phyloP scores from a whole-genome alignment of 495 filamentous ascomycete genomes.

The Copromyces sp. region DNA sequence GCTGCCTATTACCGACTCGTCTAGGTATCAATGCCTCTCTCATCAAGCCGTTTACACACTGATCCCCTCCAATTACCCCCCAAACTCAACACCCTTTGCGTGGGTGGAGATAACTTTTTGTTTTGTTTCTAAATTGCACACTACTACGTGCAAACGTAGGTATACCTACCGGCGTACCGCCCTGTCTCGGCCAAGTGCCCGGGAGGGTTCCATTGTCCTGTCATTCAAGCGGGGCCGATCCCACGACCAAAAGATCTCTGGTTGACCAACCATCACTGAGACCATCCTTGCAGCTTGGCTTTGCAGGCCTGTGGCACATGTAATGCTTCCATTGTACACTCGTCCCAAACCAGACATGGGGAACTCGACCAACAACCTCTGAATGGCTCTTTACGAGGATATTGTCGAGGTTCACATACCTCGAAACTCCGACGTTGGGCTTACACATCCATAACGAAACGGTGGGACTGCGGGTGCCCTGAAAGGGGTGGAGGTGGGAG shows the following conservation, averaged over 20 bases:
- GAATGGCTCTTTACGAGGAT: background rate
- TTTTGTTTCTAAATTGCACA: background rate
- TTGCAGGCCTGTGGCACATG: background rate
- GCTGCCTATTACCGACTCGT: background rate
- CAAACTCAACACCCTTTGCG: background rate
- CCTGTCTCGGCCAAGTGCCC: slow-evolving; percentile 8
- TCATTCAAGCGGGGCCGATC: slow-evolving; percentile 6
- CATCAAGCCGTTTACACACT: background rate
- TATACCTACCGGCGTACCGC: slow-evolving; percentile 6
- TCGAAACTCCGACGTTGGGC: background rate
- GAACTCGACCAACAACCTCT: background rate
- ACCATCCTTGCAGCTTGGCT: background rate
- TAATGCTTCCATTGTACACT: background rate
- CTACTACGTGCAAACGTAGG: background rate
- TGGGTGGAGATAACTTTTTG: background rate
- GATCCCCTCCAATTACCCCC: background rate
- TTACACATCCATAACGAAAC: background rate
- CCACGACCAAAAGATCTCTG: slow-evolving; percentile 2
- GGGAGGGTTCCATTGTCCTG: background rate
- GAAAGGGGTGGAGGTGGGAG: background rate
- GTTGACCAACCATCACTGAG: background rate
- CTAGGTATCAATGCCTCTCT: background rate
- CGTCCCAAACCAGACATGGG: background rate
- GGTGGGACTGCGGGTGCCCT: background rate
- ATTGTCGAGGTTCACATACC: background rate